Evolutionary conservation across 192 early-diverging fungal genomes (phyloP).

Genomic region (Gigaspora rosea): DNA sequence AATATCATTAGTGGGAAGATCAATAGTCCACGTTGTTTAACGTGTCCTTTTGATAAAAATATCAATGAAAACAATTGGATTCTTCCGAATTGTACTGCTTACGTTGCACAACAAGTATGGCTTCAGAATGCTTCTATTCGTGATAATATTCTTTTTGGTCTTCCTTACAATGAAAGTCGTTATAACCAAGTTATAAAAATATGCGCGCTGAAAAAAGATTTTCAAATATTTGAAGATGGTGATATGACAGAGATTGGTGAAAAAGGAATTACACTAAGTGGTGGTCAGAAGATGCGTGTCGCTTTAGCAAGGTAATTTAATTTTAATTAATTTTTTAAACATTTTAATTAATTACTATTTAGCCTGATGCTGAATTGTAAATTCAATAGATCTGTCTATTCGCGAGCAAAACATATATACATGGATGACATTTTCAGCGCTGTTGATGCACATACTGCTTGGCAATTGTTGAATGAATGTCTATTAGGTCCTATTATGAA

Average conservation of each 20-base stretch:
- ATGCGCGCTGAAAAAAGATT: constrained; percentile 82
- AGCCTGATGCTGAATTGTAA: neutral
- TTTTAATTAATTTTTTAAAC: constrained; percentile 51
- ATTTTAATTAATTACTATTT: constrained; percentile 15
- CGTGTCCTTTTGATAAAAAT: constrained; percentile 1
- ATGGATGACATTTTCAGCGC: constrained; percentile 92
- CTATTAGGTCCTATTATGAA: constrained; percentile 73
- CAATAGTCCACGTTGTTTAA: constrained; percentile 42
- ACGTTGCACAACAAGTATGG: constrained; percentile 72
- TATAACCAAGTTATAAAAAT: constrained; percentile 61
- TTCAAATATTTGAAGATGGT: constrained; percentile 83
- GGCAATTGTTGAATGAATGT: constrained; percentile 76
- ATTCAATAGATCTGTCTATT: constrained; percentile 73
- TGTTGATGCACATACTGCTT: constrained; percentile 93
- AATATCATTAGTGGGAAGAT: constrained; percentile 45
- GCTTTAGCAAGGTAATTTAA: constrained; percentile 73
- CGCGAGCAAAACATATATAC: constrained; percentile 59
- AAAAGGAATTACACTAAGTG: constrained; percentile 86
- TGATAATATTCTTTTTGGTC: constrained; percentile 72
- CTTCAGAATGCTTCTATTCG: constrained; percentile 57
- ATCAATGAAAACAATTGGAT: constrained; percentile 38
- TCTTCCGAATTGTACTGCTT: constrained; percentile 65
- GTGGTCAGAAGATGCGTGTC: constrained; percentile 86
- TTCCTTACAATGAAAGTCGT: constrained; percentile 68
- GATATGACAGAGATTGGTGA: constrained; percentile 93